phyloP scores from a whole-genome alignment of 1,284 basidiomycete genomes.

The Psilocybe mexicana region DNA sequence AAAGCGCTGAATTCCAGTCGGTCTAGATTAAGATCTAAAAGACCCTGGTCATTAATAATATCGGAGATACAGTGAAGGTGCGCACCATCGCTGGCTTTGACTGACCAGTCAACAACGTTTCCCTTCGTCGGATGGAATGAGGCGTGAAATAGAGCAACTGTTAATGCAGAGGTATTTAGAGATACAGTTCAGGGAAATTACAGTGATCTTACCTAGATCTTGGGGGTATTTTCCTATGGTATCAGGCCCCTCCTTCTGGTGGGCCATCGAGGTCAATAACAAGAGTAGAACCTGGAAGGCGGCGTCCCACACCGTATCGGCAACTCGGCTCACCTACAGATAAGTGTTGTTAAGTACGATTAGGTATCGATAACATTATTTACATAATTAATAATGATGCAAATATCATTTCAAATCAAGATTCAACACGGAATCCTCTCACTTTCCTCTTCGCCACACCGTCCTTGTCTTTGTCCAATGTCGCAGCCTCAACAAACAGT shows the following conservation, averaged over 20 bases:
- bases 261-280: no score
- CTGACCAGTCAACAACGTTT: constrained; percentile 73
- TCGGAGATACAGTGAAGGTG: constrained; percentile 1
- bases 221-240: constrained; percentile 38
- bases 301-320: no score
- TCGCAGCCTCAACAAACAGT: constrained; percentile 61
- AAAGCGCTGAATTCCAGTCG: constrained; percentile 76
- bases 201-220: constrained; percentile 31
- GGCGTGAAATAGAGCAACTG: constrained; percentile 80
- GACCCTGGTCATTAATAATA: neutral
- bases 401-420: neutral
- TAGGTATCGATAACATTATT: no score
- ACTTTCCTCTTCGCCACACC: constrained; percentile 8
- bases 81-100: constrained; percentile 66
- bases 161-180: no score
- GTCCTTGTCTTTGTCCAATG: constrained; percentile 11
- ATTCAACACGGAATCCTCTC: constrained; percentile 2
- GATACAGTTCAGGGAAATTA: no score
- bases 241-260: constrained; percentile 19
- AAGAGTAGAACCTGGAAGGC: no score
- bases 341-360: no score
- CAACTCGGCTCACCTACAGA: no score
- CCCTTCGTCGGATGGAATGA: constrained; percentile 82
- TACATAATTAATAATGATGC: no score
- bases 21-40: constrained; percentile 61